These are phyloP conservation scores for Penicillium sp. DNA, from an alignment of 2,329 filamentous ascomycete species.

Conservation along the genomic window DNA sequence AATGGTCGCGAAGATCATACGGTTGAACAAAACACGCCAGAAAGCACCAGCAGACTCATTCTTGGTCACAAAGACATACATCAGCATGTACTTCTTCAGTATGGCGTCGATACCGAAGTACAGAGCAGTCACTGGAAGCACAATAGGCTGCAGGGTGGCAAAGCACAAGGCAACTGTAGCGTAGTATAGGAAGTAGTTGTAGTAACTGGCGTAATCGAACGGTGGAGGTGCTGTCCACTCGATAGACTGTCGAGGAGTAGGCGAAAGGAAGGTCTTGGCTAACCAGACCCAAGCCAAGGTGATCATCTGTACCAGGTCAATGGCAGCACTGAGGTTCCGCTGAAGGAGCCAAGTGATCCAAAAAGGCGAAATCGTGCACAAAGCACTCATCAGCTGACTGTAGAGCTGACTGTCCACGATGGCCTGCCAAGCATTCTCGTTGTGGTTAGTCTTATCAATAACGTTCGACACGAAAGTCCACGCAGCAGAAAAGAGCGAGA, in stretches of 20 bases:
- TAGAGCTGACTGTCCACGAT: conserved; percentile 65
- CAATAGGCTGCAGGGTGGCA: conserved; percentile 78
- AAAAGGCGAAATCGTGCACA: conserved; percentile 82
- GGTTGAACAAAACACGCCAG: conserved; percentile 90
- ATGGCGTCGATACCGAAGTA: conserved; percentile 87
- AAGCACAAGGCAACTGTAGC: conserved; percentile 84
- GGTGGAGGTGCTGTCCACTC: conserved; percentile 87
- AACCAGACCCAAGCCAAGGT: conserved; percentile 82
- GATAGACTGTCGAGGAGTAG: conserved; percentile 87
- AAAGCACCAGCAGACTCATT: conserved; percentile 91
- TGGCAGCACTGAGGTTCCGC: conserved; percentile 86
- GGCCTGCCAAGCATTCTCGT: conserved; percentile 65
- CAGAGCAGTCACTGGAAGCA: conserved; percentile 78
- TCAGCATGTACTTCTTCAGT: conserved; percentile 90
- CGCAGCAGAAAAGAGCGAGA: conserved; percentile 82
- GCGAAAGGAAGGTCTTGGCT: conserved; percentile 76
- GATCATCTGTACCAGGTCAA: conserved; percentile 87
- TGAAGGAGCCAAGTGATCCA: conserved; percentile 95
- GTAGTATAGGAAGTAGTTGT: conserved; percentile 98
- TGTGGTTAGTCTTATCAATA: conserved; percentile 56
- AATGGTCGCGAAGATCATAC: conserved; percentile 78
- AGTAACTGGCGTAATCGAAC: conserved; percentile 95
- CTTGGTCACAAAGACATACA: conserved; percentile 96
- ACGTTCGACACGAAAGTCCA: conserved; percentile 72
- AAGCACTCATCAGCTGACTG: conserved; percentile 63